These are phyloP conservation scores for Kwoniella sp. DNA, from an alignment of 768 basidiomycete genomes.

Conservation along the genomic window DNA sequence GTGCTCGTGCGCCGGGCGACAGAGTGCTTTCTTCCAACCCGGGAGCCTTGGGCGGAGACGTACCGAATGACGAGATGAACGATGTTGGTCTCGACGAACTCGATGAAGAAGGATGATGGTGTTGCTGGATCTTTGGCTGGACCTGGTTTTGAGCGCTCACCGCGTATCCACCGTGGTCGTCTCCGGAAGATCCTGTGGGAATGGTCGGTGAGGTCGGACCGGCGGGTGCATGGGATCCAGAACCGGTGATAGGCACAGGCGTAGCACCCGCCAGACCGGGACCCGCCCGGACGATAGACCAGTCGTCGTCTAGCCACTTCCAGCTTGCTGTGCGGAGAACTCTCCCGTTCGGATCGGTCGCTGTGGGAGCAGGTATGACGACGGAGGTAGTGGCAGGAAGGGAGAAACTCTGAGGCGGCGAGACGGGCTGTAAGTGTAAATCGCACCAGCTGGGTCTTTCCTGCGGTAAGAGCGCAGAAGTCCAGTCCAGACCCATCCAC, in stretches of 20 bases:
- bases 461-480: conserved; percentile 81
- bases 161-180: conserved; percentile 48
- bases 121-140: neutral
- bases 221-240: neutral
- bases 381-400: conserved; percentile 64
- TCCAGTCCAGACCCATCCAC: conserved; percentile 99
- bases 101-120: neutral
- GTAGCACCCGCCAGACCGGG: conserved; percentile 14
- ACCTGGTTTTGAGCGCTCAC: neutral
- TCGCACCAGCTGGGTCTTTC: conserved; percentile 85
- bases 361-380: conserved; percentile 49
- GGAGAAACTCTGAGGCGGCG: conserved; percentile 68
- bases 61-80: conserved; percentile 20
- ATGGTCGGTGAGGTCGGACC: conserved; percentile 8
- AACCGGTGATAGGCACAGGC: neutral
- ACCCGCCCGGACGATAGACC: conserved; percentile 67
- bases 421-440: conserved; percentile 72
- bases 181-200: conserved; percentile 59
- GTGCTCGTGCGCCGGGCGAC: conserved; percentile 29
- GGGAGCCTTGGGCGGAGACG: conserved; percentile 23
- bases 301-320: conserved; percentile 90
- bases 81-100: conserved; percentile 20
- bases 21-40: conserved; percentile 13
- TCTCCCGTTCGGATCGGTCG: conserved; percentile 51
- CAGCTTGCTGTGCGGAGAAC: conserved; percentile 77